phyloP scores from a whole-genome alignment of 2,329 filamentous ascomycete genomes.

The Cryphonectria radicalis region DNA sequence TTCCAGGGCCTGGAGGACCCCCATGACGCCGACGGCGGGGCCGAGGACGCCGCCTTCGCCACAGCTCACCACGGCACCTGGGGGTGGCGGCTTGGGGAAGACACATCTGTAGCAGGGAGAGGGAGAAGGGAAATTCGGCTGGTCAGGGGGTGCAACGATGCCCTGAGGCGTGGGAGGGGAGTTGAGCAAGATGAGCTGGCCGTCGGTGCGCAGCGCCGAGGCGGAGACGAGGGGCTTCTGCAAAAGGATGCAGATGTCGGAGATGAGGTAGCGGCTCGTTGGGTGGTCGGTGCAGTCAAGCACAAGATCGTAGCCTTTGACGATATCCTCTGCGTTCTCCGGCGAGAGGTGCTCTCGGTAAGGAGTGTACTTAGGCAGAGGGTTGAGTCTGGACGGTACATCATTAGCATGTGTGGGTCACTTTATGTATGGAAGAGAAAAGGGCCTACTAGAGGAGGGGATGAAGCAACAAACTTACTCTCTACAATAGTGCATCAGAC shows the following conservation, averaged over 20 bases:
- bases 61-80: constrained; percentile 81
- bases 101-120: constrained; percentile 94
- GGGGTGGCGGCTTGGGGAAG: constrained; percentile 84
- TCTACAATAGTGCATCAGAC: constrained; percentile 64
- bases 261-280: constrained; percentile 88
- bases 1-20: constrained; percentile 87
- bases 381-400: constrained; percentile 66
- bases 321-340: constrained; percentile 67
- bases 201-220: constrained; percentile 85
- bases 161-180: constrained; percentile 69
- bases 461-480: constrained; percentile 47
- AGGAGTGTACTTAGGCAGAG: constrained; percentile 65
- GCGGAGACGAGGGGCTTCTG: constrained; percentile 84
- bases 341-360: constrained; percentile 70
- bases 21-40: constrained; percentile 91
- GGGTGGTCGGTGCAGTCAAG: constrained; percentile 97
- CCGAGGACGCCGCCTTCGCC: constrained; percentile 93
- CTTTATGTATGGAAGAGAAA: no score
- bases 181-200: constrained; percentile 88
- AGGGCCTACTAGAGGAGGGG: neutral
- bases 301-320: constrained; percentile 77
- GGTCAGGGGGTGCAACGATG: constrained; percentile 41
- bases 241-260: constrained; percentile 82
- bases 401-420: neutral
- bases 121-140: constrained; percentile 41